Conservation (phyloP, 352 stramenopile genomes). For the Phytophthora capsici region DNA sequence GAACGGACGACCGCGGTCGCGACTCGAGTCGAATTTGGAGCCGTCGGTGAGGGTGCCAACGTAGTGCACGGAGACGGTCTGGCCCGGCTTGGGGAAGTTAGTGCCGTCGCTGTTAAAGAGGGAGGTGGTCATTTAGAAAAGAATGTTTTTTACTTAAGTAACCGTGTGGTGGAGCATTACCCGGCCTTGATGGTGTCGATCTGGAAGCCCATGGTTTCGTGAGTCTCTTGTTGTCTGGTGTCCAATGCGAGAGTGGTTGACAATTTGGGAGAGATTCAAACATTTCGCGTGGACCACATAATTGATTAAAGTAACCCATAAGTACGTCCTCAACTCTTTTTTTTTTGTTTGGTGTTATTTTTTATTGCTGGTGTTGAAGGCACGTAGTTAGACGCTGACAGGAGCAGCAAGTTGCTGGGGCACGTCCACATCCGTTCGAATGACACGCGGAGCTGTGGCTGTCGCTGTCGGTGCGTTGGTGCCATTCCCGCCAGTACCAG, state of each 20-base stretch:
- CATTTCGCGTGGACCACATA: conserved; percentile 9
- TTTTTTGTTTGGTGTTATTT: background rate
- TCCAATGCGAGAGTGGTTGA: conserved; percentile 18
- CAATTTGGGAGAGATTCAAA: too few species aligned
- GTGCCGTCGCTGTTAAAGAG: conserved; percentile 56
- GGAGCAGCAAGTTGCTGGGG: conserved; percentile 64
- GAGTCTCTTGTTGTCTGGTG: conserved; percentile 10
- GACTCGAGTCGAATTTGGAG: conserved; percentile 86
- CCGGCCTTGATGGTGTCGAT: conserved; percentile 83
- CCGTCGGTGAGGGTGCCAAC: conserved; percentile 76
- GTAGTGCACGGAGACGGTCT: conserved; percentile 83
- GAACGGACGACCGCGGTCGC: conserved; percentile 77
- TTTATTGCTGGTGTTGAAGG: background rate
- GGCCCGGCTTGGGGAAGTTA: conserved; percentile 76
- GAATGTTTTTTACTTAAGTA: background rate
- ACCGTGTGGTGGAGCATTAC: conserved; percentile 21
- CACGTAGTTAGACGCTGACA: conserved; percentile 65
- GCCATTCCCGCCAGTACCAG: conserved; percentile 29
- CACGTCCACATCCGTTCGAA: conserved; percentile 67
- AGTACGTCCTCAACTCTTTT: too few species aligned
- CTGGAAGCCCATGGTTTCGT: conserved; percentile 50
- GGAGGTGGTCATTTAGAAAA: background rate
- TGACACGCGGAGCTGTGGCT: conserved; percentile 66
- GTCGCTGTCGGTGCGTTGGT: conserved; percentile 21
- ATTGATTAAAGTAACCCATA: background rate